Evolutionary conservation across 169 alveolate genomes (phyloP).

Genomic region (Plasmodium adleri): DNA sequence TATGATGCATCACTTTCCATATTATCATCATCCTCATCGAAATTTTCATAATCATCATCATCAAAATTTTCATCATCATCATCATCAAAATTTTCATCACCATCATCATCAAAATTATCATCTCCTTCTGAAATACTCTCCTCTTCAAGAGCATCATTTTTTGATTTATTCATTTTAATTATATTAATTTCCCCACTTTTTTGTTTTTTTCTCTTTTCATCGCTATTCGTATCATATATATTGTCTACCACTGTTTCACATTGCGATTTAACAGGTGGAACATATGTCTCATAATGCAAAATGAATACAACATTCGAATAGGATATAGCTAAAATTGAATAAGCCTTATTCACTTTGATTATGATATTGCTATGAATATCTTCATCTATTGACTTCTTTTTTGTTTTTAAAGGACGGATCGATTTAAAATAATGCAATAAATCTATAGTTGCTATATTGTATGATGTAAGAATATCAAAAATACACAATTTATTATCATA

Average conservation of each 20-base stretch:
- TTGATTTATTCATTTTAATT: neutral
- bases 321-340: conserved; percentile 51
- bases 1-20: neutral
- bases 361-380: conserved; percentile 19
- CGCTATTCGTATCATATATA: neutral
- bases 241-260: neutral
- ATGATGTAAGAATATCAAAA: conserved; percentile 63
- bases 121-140: conserved; percentile 17
- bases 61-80: neutral
- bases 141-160: neutral
- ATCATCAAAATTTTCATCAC: conserved; percentile 7
- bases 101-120: neutral
- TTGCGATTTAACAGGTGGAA: conserved; percentile 32
- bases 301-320: conserved; percentile 14
- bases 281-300: conserved; percentile 51
- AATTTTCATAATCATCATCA: neutral
- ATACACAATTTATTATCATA: conserved; percentile 26
- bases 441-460: conserved; percentile 54
- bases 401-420: neutral
- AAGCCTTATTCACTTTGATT: conserved; percentile 58
- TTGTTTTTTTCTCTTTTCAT: conserved; percentile 6
- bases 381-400: neutral
- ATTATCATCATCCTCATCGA: neutral
- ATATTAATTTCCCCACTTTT: neutral
- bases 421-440: conserved; percentile 14